Conservation (phyloP, 148 eudicot species). For the Fagopyrum esculentum region DNA sequence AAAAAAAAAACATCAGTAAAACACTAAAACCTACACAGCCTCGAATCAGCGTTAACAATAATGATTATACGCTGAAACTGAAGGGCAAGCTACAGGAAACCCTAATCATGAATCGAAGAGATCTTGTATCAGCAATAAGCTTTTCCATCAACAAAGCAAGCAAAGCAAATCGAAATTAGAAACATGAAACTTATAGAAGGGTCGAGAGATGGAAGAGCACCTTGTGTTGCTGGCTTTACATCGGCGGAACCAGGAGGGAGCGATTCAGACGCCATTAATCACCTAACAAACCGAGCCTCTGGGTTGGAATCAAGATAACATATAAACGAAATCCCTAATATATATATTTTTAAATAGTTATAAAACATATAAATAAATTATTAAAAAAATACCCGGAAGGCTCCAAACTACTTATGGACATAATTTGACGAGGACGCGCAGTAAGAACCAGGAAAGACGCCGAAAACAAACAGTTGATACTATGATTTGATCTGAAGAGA, state of each 20-base stretch:
- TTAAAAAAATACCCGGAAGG: neutral
- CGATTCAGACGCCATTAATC: constrained; percentile 17
- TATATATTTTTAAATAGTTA: neutral
- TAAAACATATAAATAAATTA: no score
- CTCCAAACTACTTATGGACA: neutral
- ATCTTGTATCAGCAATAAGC: neutral
- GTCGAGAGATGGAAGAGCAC: neutral
- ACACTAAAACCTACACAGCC: neutral
- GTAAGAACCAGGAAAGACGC: neutral
- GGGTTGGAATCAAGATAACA: neutral
- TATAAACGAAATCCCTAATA: neutral
- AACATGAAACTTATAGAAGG: neutral
- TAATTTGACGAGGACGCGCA: neutral
- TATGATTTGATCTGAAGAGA: no score
- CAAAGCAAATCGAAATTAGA: neutral
- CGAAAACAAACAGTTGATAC: neutral
- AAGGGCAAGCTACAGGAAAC: neutral
- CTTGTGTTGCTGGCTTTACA: constrained; percentile 20
- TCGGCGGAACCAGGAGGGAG: constrained; percentile 17
- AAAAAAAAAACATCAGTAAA: neutral
- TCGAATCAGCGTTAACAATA: neutral
- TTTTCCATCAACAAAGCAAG: neutral
- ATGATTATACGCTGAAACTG: neutral
- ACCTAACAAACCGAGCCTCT: neutral
- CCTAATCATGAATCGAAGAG: neutral